Percentiles rank a stretch among this genome's conserved stretches.
Evolutionary conservation across 257 asterid genomes (phyloP).

Genomic region (Forsythia viridissima): DNA sequence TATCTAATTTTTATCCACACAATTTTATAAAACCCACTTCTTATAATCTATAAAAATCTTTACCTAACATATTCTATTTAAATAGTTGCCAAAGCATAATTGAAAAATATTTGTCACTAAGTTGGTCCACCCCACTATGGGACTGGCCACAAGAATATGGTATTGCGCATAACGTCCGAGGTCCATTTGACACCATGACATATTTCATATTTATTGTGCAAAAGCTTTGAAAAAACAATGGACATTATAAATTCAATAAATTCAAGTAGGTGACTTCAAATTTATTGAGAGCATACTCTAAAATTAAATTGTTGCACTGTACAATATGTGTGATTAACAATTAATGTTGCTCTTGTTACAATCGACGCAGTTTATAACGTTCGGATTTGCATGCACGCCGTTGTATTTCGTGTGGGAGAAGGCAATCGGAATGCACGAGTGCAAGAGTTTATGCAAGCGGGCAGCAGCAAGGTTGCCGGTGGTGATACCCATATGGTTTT

Average conservation of each 20-base stretch:
- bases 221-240: no score
- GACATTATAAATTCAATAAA: no score
- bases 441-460: slow-evolving; percentile 41
- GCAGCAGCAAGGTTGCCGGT: slow-evolving; percentile 41
- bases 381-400: slow-evolving; percentile 44
- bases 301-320: not conserved
- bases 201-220: not conserved
- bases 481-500: slow-evolving; percentile 36
- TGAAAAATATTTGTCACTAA: no score
- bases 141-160: no score
- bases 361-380: slow-evolving; percentile 33
- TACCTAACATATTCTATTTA: no score
- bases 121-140: no score
- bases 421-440: slow-evolving; percentile 41
- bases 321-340: not conserved
- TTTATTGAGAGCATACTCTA: not conserved
- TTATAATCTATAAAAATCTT: no score
- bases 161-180: no score
- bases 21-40: no score
- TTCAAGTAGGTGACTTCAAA: not conserved
- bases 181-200: not conserved
- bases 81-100: no score
- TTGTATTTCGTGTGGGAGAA: slow-evolving; percentile 42
- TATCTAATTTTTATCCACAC: no score
- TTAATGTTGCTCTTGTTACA: not conserved